Percentiles rank a stretch among this genome's conserved stretches.
These are phyloP conservation scores for Colletotrichum gigasporum DNA, from an alignment of 2,329 filamentous ascomycete species.

Conservation along the genomic window DNA sequence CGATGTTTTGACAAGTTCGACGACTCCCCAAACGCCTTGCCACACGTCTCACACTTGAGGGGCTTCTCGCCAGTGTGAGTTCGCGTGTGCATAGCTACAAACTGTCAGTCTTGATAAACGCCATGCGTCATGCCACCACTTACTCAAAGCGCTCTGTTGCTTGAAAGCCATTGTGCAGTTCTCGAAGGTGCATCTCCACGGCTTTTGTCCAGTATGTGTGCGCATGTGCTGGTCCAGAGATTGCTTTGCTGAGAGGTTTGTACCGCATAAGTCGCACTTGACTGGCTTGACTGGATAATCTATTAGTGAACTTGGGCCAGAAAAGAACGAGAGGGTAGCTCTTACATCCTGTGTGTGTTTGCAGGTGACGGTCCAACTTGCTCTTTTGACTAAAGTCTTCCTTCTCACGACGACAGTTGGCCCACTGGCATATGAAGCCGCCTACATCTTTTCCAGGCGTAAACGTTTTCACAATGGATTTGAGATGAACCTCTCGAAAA, in stretches of 20 bases:
- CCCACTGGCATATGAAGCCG: conserved; percentile 66
- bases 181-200: conserved; percentile 62
- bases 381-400: conserved; percentile 67
- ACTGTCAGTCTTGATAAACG: conserved; percentile 2
- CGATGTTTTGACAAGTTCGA: conserved; percentile 74
- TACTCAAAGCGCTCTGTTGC: conserved; percentile 74
- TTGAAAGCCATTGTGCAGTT: conserved; percentile 69
- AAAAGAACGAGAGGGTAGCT: conserved; percentile 28
- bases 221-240: conserved; percentile 74
- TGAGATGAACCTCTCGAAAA: conserved; percentile 60
- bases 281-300: conserved; percentile 65
- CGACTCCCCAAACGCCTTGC: conserved; percentile 69
- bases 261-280: conserved; percentile 63
- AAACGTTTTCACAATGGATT: conserved; percentile 45
- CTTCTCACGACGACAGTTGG: conserved; percentile 61
- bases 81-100: conserved; percentile 71
- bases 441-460: too few relatives aligned
- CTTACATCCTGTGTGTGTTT: conserved; percentile 72
- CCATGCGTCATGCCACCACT: conserved; percentile 36
- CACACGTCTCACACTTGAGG: conserved; percentile 65
- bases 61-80: conserved; percentile 74
- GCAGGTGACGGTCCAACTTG: conserved; percentile 72
- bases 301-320: conserved; percentile 36
- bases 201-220: conserved; percentile 73
- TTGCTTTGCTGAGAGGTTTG: conserved; percentile 72